phyloP scores from a whole-genome alignment of 805 yeast genomes.

The Wickerhamomyces kurtzmanii region DNA sequence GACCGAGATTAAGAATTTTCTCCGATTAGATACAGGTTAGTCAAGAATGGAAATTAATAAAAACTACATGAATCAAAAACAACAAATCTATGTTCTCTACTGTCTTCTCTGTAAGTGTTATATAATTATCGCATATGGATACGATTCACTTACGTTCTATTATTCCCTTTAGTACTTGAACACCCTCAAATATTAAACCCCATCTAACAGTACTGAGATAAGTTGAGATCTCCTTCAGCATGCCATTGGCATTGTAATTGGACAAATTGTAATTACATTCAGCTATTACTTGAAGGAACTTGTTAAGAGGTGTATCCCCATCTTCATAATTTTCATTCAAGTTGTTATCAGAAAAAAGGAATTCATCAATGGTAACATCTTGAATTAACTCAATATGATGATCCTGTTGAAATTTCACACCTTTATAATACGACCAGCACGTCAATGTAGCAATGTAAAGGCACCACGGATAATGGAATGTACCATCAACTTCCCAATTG shows the following conservation, averaged over 20 bases:
- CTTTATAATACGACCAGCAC: constrained; percentile 7
- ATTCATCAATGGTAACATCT: not conserved
- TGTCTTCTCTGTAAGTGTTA: no score
- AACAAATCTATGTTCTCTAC: no score
- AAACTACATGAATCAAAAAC: no score
- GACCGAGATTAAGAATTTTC: no score
- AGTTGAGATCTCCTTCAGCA: constrained; percentile 1
- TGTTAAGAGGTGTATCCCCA: not conserved
- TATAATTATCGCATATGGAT: no score
- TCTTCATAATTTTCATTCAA: not conserved
- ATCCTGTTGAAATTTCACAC: not conserved
- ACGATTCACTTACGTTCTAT: no score
- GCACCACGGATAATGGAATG: constrained; percentile 11
- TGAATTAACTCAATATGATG: not conserved
- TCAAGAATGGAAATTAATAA: no score
- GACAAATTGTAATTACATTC: not conserved
- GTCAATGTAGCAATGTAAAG: constrained; percentile 7
- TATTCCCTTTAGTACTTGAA: constrained; percentile 1
- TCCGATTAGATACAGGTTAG: no score
- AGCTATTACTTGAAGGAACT: not conserved
- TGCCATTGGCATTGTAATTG: not conserved
- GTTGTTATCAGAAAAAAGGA: not conserved
- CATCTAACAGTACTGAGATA: constrained; percentile 1
- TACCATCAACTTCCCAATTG: constrained; percentile 12
- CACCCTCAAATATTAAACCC: constrained; percentile 2